Evolutionary conservation across 2,329 filamentous ascomycete species (phyloP), one percentile per base, ranked within the genome.

Genomic region (Calonectria fujianensis): DNA sequence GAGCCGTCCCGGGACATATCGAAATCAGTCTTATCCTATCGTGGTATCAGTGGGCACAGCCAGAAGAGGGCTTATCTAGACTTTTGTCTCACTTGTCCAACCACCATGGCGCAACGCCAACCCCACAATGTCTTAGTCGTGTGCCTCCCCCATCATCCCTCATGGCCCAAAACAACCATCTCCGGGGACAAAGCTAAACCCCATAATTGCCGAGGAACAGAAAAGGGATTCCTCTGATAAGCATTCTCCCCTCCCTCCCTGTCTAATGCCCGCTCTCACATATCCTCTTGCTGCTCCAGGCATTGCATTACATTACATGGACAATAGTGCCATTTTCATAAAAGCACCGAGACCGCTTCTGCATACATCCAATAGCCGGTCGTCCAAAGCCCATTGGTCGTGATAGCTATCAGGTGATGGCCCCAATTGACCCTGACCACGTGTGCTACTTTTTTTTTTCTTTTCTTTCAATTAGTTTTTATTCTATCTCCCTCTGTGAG

Each of bases 121-220:
- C 66, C 67, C 67, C 67, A 57, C 67, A 69, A 61, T 69, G 67
- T 69, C 52, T 69, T 48, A 48, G 61, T 65, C 61, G 41, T 65
- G 41, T 45, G 61, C 61, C 31, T 65, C 39, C 61, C 39, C 41
- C 61, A 32, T 65, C 41, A 64, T 64, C 37, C 39, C 41, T 39
- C 35, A 10, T 32, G n/a, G 41, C 61, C 61, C 29, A 32, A 39
- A 65, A 48, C 61, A 24, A 50, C 39, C 39, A 45, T 27, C 27
- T 27, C 61, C 57, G 31, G 27, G 61, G 59, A 45, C n/a, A 48
- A 11, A 9, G 13, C 20, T 24, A 32, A 45, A 31, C 61, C 37
- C 37, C 41, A 48, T 41, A 29, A 65, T 65, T 65, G 39, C 61
- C 39, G 61, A 48, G 61, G 39, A 50, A 16, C 41, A 32, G 45